Base-by-base conservation (phyloP, 345 rosid genomes). In the Abelmoschus esculentus region DNA sequence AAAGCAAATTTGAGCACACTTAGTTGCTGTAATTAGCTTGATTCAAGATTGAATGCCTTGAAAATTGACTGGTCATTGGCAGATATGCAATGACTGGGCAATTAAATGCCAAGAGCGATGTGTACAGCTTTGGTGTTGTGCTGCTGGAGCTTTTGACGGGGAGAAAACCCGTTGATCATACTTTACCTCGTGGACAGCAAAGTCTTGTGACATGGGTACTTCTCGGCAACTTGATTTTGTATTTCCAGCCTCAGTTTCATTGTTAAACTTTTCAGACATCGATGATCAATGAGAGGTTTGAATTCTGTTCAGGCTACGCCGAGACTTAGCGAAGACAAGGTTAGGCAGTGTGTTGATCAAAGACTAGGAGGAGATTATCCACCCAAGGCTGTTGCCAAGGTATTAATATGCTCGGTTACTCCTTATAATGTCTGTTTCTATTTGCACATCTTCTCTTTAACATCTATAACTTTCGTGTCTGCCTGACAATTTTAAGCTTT, bases 71-170 rank as follows among this genome's bases (percentile, higher is more conserved):
- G 64, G 18, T 53, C 56, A 57, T 69, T 22, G 57, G 60, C 84
- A 95, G 99, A 77, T 95, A 91, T 81, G 96, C 99, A 7, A 95
- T 95, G 99, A 91, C 99, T 11, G 97, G 96, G 10, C 99, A 95
- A 72, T 69, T 91, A 74, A 91, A 90, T 67, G 93, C 96, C 55
- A 95, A 95, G 83, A 91, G 99, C 79, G 99, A 95, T 49, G 93
- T 90, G 5, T 90, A 90, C 77, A 90, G 96, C 71, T 90, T 90
- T 66, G 96, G 96, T 10, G 99, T 95, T 78, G 98, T 95, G 69
- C 80, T 95, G 70, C 89, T 95, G 66, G 98, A 95, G 77, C 99
- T 95, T 77, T 80, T 95, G 58, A 95, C 99, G 5, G 99, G 99
- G 52, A 84, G 98, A 70, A 95, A 91, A 72, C 99, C 99, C 47